Evolutionary conservation across 306 rosid genomes (phyloP).

Genomic region (Abrus precatorius): DNA sequence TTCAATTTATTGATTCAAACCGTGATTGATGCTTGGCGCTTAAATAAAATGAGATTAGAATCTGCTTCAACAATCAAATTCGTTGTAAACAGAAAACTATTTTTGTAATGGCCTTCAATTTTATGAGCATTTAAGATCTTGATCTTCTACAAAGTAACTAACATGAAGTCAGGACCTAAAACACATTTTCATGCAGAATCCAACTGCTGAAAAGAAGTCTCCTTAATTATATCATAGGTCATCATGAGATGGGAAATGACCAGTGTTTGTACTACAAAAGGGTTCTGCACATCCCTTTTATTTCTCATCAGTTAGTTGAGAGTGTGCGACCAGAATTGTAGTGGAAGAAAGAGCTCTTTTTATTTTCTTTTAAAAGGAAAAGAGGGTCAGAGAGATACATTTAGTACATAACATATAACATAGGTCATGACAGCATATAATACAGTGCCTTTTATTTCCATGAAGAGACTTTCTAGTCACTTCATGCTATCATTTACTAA

Average conservation of each 20-base stretch:
- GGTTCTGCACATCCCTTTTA: conserved; percentile 27
- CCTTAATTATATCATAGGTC: background rate
- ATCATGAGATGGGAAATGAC: conserved; percentile 27
- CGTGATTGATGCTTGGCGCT: conserved; percentile 7
- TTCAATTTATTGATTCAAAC: background rate
- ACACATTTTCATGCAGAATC: conserved; percentile 31
- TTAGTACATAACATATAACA: conserved; percentile 10
- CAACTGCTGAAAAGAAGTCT: conserved; percentile 28
- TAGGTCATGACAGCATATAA: conserved; percentile 2
- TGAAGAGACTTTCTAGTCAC: background rate
- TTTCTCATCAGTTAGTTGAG: conserved; percentile 31
- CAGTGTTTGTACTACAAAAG: conserved; percentile 34
- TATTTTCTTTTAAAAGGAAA: conserved; percentile 11
- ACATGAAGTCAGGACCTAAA: conserved; percentile 29
- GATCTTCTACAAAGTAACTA: background rate
- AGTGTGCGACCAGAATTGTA: conserved; percentile 15
- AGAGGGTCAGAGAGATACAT: conserved; percentile 12
- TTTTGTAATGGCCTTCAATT: background rate
- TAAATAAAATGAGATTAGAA: background rate
- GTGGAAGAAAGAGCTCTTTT: conserved; percentile 25
- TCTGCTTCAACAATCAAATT: background rate
- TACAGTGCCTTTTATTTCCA: conserved; percentile 17
- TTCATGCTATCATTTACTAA: background rate
- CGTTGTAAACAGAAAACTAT: background rate
- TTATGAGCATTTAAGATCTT: conserved; percentile 8